These are phyloP conservation scores for Chondrus crispus DNA, from an alignment of 23 red algal species.

Conservation along the genomic window DNA sequence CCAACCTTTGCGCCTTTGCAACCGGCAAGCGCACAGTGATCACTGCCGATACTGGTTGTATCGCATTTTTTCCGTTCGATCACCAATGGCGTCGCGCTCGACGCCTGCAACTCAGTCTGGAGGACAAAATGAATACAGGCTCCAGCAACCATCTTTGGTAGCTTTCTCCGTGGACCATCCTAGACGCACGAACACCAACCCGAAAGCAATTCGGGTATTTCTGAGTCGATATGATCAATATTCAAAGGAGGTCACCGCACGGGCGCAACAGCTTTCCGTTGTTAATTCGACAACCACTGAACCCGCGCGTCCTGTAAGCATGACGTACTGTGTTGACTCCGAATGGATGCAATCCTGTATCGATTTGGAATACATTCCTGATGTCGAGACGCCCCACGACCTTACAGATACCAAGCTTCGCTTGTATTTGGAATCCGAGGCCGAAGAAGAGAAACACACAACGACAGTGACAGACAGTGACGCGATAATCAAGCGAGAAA, in stretches of 20 bases:
- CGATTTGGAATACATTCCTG: background rate
- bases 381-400: background rate
- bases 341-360: background rate
- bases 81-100: too few relatives aligned
- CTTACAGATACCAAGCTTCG: background rate
- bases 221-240: background rate
- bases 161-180: background rate
- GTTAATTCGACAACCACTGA: background rate
- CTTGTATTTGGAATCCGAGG: background rate
- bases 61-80: too few relatives aligned
- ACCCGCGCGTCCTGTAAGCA: background rate
- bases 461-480: background rate
- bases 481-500: background rate
- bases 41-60: too few relatives aligned
- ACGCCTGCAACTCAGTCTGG: too few relatives aligned
- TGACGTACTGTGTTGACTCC: constrained; percentile 8
- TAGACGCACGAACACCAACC: background rate
- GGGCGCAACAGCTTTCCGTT: background rate
- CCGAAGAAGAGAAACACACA: background rate
- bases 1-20: too few relatives aligned
- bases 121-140: too few relatives aligned
- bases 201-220: background rate
- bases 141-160: too few relatives aligned
- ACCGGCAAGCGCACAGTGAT: too few relatives aligned
- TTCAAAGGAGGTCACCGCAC: background rate